Conservation (phyloP, 495 filamentous ascomycete genomes). For the Penicillium silybi region DNA sequence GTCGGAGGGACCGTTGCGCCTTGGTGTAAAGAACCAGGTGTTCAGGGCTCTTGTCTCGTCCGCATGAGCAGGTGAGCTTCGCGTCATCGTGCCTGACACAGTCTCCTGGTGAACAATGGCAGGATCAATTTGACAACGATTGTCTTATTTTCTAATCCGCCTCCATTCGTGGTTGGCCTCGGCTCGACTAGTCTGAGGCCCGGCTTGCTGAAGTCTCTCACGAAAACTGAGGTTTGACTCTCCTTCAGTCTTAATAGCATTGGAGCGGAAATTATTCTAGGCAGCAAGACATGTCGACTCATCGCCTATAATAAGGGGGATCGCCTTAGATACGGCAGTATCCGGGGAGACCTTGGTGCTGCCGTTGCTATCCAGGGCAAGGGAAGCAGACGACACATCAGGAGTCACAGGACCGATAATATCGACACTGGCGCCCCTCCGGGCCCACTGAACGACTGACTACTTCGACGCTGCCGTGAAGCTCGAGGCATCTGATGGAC, state of each 20-base stretch:
- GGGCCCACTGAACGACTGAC: too few species aligned
- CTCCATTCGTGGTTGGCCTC: neutral
- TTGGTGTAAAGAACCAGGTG: too few species aligned
- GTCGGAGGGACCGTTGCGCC: too few species aligned
- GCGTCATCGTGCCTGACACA: too few species aligned
- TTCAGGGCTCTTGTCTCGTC: too few species aligned
- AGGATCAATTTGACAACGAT: neutral
- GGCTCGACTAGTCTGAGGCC: neutral
- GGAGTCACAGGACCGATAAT: neutral
- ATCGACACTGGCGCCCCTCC: too few species aligned
- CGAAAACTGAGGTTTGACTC: neutral
- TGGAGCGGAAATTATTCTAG: slow-evolving; percentile 30
- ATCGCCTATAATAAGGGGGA: neutral
- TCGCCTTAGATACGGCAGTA: neutral
- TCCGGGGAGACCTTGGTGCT: neutral
- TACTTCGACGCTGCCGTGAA: too few species aligned
- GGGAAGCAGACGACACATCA: neutral
- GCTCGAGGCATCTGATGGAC: too few species aligned
- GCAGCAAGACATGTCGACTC: slow-evolving; percentile 9
- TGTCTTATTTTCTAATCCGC: neutral
- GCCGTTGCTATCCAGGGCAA: neutral
- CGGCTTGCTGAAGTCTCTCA: neutral
- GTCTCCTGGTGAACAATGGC: neutral
- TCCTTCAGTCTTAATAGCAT: neutral
- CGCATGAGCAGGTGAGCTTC: too few species aligned